Percentiles rank a stretch among this genome's conserved stretches.
phyloP scores from a whole-genome alignment of 768 basidiomycete genomes.

The Xerocomellus amylosporus region DNA sequence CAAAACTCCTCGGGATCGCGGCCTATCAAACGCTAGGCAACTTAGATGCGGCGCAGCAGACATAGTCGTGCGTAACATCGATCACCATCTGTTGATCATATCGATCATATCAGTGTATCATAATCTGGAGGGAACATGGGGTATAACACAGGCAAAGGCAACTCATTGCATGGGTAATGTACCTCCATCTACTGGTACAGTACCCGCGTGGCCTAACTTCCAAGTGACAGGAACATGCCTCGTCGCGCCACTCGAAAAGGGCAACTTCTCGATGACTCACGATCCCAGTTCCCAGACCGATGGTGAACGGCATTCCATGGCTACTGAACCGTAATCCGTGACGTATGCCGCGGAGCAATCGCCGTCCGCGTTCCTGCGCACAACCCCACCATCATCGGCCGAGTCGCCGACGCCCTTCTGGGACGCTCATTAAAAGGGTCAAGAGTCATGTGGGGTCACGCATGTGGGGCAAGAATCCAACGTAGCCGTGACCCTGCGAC shows the following conservation, averaged over 20 bases:
- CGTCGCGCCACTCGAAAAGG: not conserved
- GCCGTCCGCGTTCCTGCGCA: slow-evolving; percentile 80
- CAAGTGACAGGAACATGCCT: not conserved
- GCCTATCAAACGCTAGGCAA: slow-evolving; percentile 76
- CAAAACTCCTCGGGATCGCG: slow-evolving; percentile 81
- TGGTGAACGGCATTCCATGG: slow-evolving; percentile 93
- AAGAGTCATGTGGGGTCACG: not conserved
- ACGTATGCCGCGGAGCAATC: slow-evolving; percentile 94
- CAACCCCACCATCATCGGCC: not conserved
- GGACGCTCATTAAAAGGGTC: not conserved
- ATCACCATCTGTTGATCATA: not conserved
- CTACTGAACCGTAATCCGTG: slow-evolving; percentile 57
- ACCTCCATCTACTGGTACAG: not conserved
- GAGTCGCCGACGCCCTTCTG: not conserved
- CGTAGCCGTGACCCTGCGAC: too few species aligned
- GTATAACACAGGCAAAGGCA: not conserved
- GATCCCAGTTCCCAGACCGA: slow-evolving; percentile 90
- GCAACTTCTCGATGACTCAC: slow-evolving; percentile 37
- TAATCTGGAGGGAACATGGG: not conserved
- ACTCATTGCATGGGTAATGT: not conserved
- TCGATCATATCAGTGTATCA: not conserved
- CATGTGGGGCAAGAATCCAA: not conserved
- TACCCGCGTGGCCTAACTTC: not conserved
- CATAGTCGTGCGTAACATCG: slow-evolving; percentile 32
- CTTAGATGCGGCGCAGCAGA: slow-evolving; percentile 75